Conservation (phyloP, 441 rosid species). For the Metrosideros polymorpha region DNA sequence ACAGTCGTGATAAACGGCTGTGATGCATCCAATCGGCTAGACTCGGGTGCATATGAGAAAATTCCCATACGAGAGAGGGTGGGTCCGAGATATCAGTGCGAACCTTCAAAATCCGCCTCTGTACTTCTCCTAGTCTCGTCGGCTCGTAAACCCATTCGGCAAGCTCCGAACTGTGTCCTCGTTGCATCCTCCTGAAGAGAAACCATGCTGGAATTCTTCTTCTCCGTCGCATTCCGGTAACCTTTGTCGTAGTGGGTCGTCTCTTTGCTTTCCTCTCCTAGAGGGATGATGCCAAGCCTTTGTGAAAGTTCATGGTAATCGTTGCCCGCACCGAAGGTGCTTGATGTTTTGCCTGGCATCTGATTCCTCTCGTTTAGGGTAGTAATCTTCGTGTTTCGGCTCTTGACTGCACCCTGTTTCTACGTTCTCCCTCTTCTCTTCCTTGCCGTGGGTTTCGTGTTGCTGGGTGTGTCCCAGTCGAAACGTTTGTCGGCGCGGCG, state of each 20-base stretch:
- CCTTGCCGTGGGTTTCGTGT: not conserved
- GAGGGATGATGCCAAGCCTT: not conserved
- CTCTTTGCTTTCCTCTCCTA: too few species aligned
- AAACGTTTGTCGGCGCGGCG: not conserved
- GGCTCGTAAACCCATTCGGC: not conserved
- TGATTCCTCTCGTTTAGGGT: not conserved
- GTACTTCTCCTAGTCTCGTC: not conserved
- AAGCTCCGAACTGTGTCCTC: not conserved
- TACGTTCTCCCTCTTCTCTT: not conserved
- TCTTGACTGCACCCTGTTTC: not conserved
- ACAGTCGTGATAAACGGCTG: not conserved
- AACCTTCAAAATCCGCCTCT: not conserved
- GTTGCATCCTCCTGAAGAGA: not conserved
- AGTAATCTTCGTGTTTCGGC: not conserved
- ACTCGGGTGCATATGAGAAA: not conserved
- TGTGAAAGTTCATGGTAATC: not conserved
- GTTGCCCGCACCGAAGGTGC: slow-evolving; percentile 21
- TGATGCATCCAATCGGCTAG: not conserved
- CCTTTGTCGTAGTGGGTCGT: not conserved
- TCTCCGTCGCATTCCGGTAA: not conserved
- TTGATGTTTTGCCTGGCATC: slow-evolving; percentile 16
- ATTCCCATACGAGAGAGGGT: not conserved
- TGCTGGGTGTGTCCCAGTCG: not conserved
- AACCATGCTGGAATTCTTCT: not conserved
- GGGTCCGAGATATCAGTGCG: not conserved